A percentile compares a stretch with the other conserved stretches of the same genome.
These are phyloP conservation scores for Eurotiales sp. DNA, from an alignment of 2,329 filamentous ascomycete genomes.

Conservation along the genomic window DNA sequence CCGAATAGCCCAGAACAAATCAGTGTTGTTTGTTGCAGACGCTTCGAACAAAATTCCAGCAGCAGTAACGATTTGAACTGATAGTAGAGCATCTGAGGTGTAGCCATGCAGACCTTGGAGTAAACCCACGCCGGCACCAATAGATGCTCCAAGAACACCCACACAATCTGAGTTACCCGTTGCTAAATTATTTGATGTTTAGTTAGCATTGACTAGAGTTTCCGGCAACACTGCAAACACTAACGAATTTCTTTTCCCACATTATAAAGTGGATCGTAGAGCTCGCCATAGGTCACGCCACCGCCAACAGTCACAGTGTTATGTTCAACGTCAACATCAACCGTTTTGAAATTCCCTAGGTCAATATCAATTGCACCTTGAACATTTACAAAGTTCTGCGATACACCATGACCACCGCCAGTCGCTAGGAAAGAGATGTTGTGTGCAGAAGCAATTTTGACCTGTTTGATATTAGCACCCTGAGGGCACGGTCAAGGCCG, in stretches of 20 bases:
- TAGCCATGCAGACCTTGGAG: slow-evolving; percentile 14
- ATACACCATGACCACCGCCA: slow-evolving; percentile 8
- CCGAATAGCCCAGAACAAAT: slow-evolving; percentile 34
- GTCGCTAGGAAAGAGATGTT: slow-evolving; percentile 14
- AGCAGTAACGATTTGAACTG: slow-evolving; percentile 29
- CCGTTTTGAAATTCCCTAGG: slow-evolving; percentile 26
- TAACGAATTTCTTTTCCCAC: slow-evolving; percentile 30
- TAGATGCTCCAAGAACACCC: slow-evolving; percentile 10
- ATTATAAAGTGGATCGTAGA: slow-evolving; percentile 23
- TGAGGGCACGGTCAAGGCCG: neutral
- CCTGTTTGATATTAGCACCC: neutral
- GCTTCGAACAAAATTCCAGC: slow-evolving; percentile 33
- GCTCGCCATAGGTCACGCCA: slow-evolving; percentile 24
- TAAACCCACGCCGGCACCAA: slow-evolving; percentile 15
- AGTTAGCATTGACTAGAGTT: no score
- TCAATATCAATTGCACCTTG: slow-evolving; percentile 29
- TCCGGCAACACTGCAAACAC: no score
- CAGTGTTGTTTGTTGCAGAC: slow-evolving; percentile 26
- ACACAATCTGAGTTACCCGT: slow-evolving; percentile 12
- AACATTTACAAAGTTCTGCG: slow-evolving; percentile 13
- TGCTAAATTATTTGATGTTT: neutral
- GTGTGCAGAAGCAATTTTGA: slow-evolving; percentile 10
- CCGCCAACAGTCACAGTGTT: slow-evolving; percentile 26
- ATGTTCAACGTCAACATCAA: slow-evolving; percentile 19
- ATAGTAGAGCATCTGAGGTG: slow-evolving; percentile 9